Evolutionary conservation across 1,284 basidiomycete species (phyloP).

Genomic region (Fomitiporia mediterranea): DNA sequence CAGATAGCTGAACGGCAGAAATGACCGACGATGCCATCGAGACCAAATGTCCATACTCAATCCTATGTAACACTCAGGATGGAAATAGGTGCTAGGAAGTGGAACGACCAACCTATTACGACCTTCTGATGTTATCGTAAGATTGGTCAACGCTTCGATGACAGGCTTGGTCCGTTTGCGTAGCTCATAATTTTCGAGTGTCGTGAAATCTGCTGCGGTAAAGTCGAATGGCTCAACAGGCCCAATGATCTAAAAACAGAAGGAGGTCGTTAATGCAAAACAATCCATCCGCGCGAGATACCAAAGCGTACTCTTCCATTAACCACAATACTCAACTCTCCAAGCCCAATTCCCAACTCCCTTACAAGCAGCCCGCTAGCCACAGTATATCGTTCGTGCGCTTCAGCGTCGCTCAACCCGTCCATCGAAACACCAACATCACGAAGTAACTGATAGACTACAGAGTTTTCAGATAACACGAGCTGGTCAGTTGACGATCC

Average conservation of each 20-base stretch:
- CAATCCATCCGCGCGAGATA: background rate
- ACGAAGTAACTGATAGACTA: conserved; percentile 33
- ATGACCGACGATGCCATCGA: conserved; percentile 68
- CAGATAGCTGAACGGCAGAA: conserved; percentile 59
- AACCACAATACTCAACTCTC: conserved; percentile 59
- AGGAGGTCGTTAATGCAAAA: conserved; percentile 2
- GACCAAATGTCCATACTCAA: conserved; percentile 53
- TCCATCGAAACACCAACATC: conserved; percentile 31
- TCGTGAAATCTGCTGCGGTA: conserved; percentile 58
- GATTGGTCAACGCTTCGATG: conserved; percentile 53
- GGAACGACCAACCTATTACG: conserved; percentile 37
- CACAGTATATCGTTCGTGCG: conserved; percentile 40
- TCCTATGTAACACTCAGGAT: too few relatives aligned
- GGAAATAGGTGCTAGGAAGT: conserved; percentile 13
- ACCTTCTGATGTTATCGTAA: conserved; percentile 39
- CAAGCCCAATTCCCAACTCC: conserved; percentile 52
- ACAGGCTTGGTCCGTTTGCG: conserved; percentile 66
- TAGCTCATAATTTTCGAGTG: conserved; percentile 69
- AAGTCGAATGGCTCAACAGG: conserved; percentile 58
- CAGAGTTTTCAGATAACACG: conserved; percentile 33
- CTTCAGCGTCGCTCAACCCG: conserved; percentile 27
- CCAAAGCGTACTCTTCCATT: conserved; percentile 71
- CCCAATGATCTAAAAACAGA: conserved; percentile 53
- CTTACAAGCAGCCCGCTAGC: conserved; percentile 42
- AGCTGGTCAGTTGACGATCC: conserved; percentile 32